Evolutionary conservation across 2,329 filamentous ascomycete genomes (phyloP), one percentile per base, ranked within the genome.

Genomic region (Anthostomella pinea): DNA sequence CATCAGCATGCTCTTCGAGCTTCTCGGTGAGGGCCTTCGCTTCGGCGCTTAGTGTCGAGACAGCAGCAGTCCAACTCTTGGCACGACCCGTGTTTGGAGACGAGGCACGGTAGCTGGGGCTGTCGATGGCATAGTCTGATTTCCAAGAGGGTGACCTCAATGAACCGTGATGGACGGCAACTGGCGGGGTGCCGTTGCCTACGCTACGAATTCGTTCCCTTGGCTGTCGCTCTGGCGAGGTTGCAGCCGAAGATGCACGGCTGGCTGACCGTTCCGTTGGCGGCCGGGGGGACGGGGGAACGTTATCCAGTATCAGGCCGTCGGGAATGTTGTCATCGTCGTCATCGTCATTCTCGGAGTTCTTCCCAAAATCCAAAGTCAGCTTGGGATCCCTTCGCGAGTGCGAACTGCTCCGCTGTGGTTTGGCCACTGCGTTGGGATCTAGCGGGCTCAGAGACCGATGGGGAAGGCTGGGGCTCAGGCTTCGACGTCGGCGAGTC

Each of bases 281-380:
- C 2, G 79, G 79, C 2, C 80, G 72, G n/a, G 87, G 87, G 0
- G 86, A 90, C 29, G 93, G 79, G 5, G 87, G 87, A 2, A 93
- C 82, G 47, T 93, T 93, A 64, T 87, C 85, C 30, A 93, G 75
- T 34, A 89, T 74, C 16, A 86, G 75, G 35, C 87, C 85, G 17
- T 90, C 85, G 0, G 87, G 87, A 19, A 93, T 82, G 39, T 87
- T 79, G 53, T 89, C 85, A 35, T 79, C 81, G 35, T 89, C 83
- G 49, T 90, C 84, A 33, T 83, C 79, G 50, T 90, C 83, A 30
- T 83, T 78, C 49, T 87, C 81, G 43, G 76, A 90, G 56, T 91
- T 86, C 36, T 78, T 76, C 57, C 93, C 87, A 34, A 88, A 68
- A 52, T 90, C 79, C 41, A 81, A 66, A 1, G 77, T 71, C 0